Conservation (phyloP, 1,284 basidiomycete genomes). For the Inonotus hispidus region DNA sequence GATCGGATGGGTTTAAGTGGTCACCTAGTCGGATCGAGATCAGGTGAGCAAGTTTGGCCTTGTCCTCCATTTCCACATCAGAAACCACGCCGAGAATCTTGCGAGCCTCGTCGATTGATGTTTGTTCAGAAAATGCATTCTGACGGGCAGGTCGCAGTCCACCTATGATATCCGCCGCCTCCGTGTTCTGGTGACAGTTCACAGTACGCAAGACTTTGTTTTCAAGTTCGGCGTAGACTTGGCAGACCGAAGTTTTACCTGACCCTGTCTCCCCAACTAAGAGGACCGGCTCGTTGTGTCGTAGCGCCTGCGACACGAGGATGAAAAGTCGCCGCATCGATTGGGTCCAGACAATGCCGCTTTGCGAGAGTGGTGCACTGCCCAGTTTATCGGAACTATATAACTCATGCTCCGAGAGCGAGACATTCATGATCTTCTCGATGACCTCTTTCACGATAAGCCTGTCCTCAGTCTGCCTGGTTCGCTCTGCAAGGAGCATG, state of each 20-base stretch:
- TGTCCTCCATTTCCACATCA: slow-evolving; percentile 28
- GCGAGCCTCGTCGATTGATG: slow-evolving; percentile 39
- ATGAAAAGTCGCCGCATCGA: slow-evolving; percentile 91
- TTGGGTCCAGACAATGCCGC: slow-evolving; percentile 80
- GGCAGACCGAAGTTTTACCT: slow-evolving; percentile 97
- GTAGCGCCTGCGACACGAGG: slow-evolving; percentile 78
- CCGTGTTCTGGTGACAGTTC: slow-evolving; percentile 99
- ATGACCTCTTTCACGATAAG: slow-evolving; percentile 88
- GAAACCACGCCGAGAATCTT: slow-evolving; percentile 37
- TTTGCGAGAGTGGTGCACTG: slow-evolving; percentile 24
- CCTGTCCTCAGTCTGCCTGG: slow-evolving; percentile 84
- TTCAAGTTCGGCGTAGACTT: slow-evolving; percentile 74
- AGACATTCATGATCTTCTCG: slow-evolving; percentile 86
- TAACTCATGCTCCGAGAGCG: slow-evolving; percentile 65
- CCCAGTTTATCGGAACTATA: slow-evolving; percentile 52
- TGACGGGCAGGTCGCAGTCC: slow-evolving; percentile 92
- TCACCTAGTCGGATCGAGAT: slow-evolving; percentile 32
- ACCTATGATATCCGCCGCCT: slow-evolving; percentile 95
- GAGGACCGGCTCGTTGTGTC: slow-evolving; percentile 91
- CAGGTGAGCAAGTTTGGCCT: slow-evolving; percentile 35
- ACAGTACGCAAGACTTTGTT: slow-evolving; percentile 67
- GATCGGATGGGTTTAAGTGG: slow-evolving; percentile 26
- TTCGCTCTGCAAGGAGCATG: slow-evolving; percentile 94
- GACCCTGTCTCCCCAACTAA: slow-evolving; percentile 98
- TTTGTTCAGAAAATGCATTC: slow-evolving; percentile 46